These are phyloP conservation scores for Colletotrichum trifolii DNA, from an alignment of 2,329 filamentous ascomycete species.

Conservation along the genomic window DNA sequence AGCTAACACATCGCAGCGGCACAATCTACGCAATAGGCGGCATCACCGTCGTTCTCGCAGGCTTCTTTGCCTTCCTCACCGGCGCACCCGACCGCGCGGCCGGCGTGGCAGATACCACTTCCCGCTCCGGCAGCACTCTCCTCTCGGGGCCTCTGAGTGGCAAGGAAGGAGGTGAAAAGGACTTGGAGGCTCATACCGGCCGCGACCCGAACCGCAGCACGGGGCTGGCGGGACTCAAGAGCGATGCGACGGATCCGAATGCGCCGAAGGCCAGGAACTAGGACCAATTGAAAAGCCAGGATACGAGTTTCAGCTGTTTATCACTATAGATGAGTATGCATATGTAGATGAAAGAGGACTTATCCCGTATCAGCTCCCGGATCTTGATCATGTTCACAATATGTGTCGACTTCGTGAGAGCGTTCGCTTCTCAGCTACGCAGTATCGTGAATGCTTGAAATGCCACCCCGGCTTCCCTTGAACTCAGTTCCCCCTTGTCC, in stretches of 20 bases:
- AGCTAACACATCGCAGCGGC: background rate
- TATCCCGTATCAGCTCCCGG: no score
- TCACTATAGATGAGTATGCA: no score
- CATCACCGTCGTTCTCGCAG: background rate
- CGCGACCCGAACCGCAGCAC: conserved; percentile 4
- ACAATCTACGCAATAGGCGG: conserved; percentile 3
- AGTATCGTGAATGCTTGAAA: no score
- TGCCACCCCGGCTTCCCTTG: no score
- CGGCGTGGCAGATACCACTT: conserved; percentile 6
- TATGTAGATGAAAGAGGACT: no score
- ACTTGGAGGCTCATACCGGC: background rate
- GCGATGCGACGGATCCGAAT: conserved; percentile 20
- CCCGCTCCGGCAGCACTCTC: background rate
- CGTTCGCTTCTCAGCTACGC: no score
- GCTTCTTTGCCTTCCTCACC: conserved; percentile 14
- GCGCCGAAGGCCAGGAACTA: conserved; percentile 3
- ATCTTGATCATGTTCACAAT: no score
- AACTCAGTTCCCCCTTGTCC: no score
- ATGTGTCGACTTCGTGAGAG: no score
- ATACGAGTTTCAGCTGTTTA: no score
- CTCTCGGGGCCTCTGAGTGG: background rate
- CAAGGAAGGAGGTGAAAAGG: conserved; percentile 14
- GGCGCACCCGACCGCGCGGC: conserved; percentile 21
- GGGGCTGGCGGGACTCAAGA: conserved; percentile 17
- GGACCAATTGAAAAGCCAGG: no score